These are phyloP conservation scores for Globisporangium iwayamae DNA, from an alignment of 352 stramenopile species.

Conservation along the genomic window DNA sequence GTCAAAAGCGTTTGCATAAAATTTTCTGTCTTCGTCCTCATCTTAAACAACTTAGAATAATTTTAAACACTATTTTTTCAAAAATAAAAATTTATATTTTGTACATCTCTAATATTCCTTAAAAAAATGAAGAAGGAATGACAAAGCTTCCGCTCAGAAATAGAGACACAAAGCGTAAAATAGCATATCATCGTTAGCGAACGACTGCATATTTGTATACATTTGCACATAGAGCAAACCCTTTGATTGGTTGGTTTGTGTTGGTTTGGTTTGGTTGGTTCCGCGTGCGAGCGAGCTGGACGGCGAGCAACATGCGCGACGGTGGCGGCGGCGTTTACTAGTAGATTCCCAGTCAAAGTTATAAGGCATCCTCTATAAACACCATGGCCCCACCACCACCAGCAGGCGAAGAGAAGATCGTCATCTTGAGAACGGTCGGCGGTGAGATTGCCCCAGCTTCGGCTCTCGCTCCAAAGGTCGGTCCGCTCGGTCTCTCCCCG, in stretches of 20 bases:
- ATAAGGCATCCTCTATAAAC: slow-evolving; percentile 87
- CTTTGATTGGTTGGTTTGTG: not conserved
- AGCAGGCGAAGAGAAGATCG: slow-evolving; percentile 88
- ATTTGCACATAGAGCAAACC: too few species aligned
- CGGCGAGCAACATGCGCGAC: not conserved
- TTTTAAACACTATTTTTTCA: too few species aligned
- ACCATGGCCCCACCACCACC: slow-evolving; percentile 87
- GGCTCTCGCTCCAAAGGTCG: slow-evolving; percentile 99
- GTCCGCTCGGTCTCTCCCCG: slow-evolving; percentile 99
- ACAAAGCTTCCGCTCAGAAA: too few species aligned
- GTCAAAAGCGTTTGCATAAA: too few species aligned
- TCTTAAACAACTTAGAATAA: too few species aligned
- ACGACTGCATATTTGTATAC: too few species aligned
- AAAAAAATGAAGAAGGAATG: too few species aligned
- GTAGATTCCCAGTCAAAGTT: slow-evolving; percentile 21
- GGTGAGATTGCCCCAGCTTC: slow-evolving; percentile 98
- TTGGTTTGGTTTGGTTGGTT: slow-evolving; percentile 1
- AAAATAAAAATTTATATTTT: too few species aligned
- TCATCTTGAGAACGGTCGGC: slow-evolving; percentile 98
- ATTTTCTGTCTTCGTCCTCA: too few species aligned
- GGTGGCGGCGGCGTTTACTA: slow-evolving; percentile 11
- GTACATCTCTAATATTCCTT: too few species aligned
- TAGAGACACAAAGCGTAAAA: too few species aligned
- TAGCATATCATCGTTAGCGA: too few species aligned
- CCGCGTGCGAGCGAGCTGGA: not conserved